Evolutionary conservation across 2,329 filamentous ascomycete genomes (phyloP), one percentile per base, ranked within the genome.

Genomic region (Amauroascus verrucosus): DNA sequence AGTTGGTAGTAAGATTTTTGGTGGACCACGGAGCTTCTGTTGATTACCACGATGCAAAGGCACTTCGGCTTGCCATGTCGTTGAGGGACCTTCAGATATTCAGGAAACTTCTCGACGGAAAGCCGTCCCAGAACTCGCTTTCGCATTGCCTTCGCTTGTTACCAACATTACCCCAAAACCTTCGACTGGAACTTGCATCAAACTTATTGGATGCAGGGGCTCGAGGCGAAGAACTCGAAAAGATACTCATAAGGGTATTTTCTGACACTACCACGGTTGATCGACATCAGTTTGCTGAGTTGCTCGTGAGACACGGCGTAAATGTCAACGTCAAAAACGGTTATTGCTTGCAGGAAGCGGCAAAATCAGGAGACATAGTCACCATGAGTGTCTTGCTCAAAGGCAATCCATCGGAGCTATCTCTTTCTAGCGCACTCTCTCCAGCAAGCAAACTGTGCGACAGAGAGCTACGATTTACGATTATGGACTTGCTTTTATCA

Each of bases 31-130:
- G 58, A 18, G 63, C 59, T 24, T 62, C 61, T 0, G 58, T 61
- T 32, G 59, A 64, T 47, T 61, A 63, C 47, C 52, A 63, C 43
- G 56, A 58, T 45, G 61, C 58, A 8, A 45, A 57, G 30, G 57
- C 58, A 20, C 54, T 64, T 37, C 40, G 56, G 16, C 22, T 55
- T n/a, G 56, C 62, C 6, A 55, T 64, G 20, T 48, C 51, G 5
- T 55, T 54, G 1, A 51, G 40, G 5, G 53, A 48, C n/a, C 40
- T 54, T 3, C 44, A 45, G 14, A 51, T 56, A n/a, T 55, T 58
- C 47, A 56, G 55, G 22, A 51, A 57, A 28, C 53, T 60, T 8
- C 54, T 57, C 6, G 51, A 56, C 38, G 54, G 57, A 30, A 48
- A 48, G 24, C 55, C 58, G n/a, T 56, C 58, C 11, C 51, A 56